These are phyloP conservation scores for Xylariaceae sp. DNA, from an alignment of 2,329 filamentous ascomycete species.

Conservation along the genomic window DNA sequence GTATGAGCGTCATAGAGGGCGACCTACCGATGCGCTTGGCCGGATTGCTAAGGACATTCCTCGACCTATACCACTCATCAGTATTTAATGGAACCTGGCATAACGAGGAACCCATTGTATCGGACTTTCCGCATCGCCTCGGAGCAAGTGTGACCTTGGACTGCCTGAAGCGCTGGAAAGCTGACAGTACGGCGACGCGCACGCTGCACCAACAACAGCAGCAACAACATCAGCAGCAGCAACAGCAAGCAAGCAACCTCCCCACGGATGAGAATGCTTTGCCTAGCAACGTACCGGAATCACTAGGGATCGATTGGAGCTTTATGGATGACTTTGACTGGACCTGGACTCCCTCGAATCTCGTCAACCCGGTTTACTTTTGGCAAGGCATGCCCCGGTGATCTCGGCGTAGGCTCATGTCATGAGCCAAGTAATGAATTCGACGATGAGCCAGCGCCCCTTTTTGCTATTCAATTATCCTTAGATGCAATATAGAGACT, in stretches of 20 bases:
- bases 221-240: conserved; percentile 14
- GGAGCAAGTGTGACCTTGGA: conserved; percentile 47
- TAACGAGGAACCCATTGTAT: conserved; percentile 39
- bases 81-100: conserved; percentile 28
- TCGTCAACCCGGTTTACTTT: conserved; percentile 11
- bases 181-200: conserved; percentile 20
- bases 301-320: conserved; percentile 31
- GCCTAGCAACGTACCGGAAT: conserved; percentile 10
- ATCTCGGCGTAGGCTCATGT: neutral
- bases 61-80: conserved; percentile 39
- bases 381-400: conserved; percentile 16
- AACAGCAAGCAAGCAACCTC: conserved; percentile 12
- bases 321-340: conserved; percentile 34
- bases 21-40: conserved; percentile 44
- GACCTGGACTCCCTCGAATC: conserved; percentile 20
- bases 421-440: neutral
- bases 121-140: conserved; percentile 42
- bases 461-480: neutral
- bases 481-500: neutral
- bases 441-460: neutral
- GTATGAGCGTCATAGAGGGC: conserved; percentile 43
- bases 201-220: conserved; percentile 6
- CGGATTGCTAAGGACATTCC: conserved; percentile 44
- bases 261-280: conserved; percentile 5
- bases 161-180: conserved; percentile 45